A percentile compares a stretch with the other conserved stretches of the same genome.
Evolutionary conservation across 345 rosid genomes (phyloP).

Genomic region (sweet orange (Citrus sinensis)): DNA sequence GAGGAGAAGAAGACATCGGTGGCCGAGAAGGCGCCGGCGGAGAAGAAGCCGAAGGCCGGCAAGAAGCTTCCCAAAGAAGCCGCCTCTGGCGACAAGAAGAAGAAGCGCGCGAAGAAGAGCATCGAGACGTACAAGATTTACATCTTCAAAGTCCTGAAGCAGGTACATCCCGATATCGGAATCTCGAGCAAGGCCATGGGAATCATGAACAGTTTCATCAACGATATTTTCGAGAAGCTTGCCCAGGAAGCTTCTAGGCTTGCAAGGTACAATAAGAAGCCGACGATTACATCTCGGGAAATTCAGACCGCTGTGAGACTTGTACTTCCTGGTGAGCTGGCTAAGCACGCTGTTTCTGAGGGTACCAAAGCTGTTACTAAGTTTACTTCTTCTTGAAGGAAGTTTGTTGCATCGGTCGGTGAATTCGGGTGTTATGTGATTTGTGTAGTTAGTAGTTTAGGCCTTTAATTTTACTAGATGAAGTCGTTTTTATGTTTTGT

Average conservation of each 20-base stretch:
- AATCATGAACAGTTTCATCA: constrained; percentile 37
- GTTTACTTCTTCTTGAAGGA: constrained; percentile 36
- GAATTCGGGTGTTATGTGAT: not conserved
- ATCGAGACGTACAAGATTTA: constrained; percentile 58
- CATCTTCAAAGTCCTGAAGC: constrained; percentile 54
- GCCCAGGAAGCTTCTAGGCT: constrained; percentile 48
- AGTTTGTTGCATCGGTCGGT: not conserved
- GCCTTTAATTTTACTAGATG: not conserved
- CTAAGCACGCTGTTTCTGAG: constrained; percentile 42
- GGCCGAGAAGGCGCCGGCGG: constrained; percentile 50
- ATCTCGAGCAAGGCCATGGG: constrained; percentile 40
- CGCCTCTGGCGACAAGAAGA: constrained; percentile 40
- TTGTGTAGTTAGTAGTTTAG: constrained; percentile 23
- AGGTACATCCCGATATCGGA: constrained; percentile 53
- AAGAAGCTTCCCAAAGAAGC: constrained; percentile 47
- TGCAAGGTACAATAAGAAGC: constrained; percentile 66
- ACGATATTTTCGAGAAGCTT: constrained; percentile 54
- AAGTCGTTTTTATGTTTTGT: not conserved
- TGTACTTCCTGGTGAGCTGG: constrained; percentile 36
- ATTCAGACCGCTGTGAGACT: constrained; percentile 40
- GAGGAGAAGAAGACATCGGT: constrained; percentile 37
- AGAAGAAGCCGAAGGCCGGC: constrained; percentile 57
- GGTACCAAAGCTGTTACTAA: constrained; percentile 45
- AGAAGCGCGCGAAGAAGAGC: constrained; percentile 49
- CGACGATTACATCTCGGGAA: constrained; percentile 53